A percentile compares a stretch with the other conserved stretches of the same genome.
Conservation (phyloP, 2,329 filamentous ascomycete species). For the Sphaerulina musiva region DNA sequence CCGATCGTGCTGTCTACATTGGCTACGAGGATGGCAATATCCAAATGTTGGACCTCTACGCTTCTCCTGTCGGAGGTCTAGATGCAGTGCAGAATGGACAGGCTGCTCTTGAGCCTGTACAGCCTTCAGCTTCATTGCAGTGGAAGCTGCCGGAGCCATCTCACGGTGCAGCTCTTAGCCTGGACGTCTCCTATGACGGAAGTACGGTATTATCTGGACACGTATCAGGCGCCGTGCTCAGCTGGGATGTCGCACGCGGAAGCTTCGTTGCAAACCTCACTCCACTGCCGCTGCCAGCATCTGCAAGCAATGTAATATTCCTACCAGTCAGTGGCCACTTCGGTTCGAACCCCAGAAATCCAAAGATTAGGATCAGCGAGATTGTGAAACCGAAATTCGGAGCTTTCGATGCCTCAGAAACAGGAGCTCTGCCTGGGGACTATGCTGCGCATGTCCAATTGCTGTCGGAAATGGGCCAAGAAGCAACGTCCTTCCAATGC, state of each 20-base stretch:
- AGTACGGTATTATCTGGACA: slow-evolving; percentile 76
- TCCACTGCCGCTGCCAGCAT: slow-evolving; percentile 63
- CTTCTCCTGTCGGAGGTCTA: slow-evolving; percentile 23
- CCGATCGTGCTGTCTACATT: slow-evolving; percentile 73
- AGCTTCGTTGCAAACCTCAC: slow-evolving; percentile 58
- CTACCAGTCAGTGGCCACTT: slow-evolving; percentile 52
- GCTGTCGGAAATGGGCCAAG: slow-evolving; percentile 31
- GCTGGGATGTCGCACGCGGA: slow-evolving; percentile 71
- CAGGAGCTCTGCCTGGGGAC: slow-evolving; percentile 44
- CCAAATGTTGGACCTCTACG: slow-evolving; percentile 69
- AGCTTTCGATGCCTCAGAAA: slow-evolving; percentile 37
- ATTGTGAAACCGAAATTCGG: slow-evolving; percentile 76
- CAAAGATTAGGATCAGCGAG: slow-evolving; percentile 25
- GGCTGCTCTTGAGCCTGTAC: slow-evolving; percentile 32
- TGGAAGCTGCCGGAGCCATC: slow-evolving; percentile 40
- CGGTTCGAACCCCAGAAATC: slow-evolving; percentile 22
- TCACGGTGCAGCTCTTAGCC: slow-evolving; percentile 58
- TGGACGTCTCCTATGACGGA: slow-evolving; percentile 75
- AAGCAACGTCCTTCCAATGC: slow-evolving; percentile 33
- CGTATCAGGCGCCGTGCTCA: slow-evolving; percentile 66
- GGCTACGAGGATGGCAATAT: slow-evolving; percentile 74
- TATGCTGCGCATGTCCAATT: slow-evolving; percentile 64
- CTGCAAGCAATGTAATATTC: slow-evolving; percentile 76
- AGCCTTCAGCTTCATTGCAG: slow-evolving; percentile 34
- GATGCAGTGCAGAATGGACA: slow-evolving; percentile 21